Base-by-base conservation (phyloP, 1,284 basidiomycete species). In the Cronartium quercuum region DNA sequence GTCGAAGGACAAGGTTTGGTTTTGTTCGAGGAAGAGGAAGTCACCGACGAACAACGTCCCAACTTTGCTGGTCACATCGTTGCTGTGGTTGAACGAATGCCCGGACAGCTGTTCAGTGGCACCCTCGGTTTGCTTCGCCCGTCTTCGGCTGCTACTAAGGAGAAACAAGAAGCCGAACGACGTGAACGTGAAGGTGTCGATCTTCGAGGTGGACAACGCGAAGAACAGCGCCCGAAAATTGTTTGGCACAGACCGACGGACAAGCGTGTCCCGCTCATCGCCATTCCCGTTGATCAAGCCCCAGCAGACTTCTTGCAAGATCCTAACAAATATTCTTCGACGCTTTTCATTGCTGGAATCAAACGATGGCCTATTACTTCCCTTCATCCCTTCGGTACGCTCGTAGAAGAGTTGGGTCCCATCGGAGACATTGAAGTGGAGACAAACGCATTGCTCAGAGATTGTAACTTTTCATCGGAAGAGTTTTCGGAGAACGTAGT, bases 171-270 rank as follows among this genome's bases (percentile, higher is more conserved):
- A 80, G 93, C 95, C 57, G 96, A 99, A 83, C 88, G 95, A 61
- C 89, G 93, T 71, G 93, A 97, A 83, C 90, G 96, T 66, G 95
- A 97, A 81, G 94, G 94, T 67, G 78, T 78, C 64, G 92, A 94
- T 81, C 87, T 88, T 76, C 81, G 81, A n/a, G 91, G 88, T 41
- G 90, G 90, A 76, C 89, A 91, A 79, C 89, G 90, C 55, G 86
- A 89, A 77, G 91, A 93, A 82, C 80, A 82, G 47, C 89, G 94
- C 58, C 96, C 95, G 78, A 98, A 97, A 86, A 99, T 99, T 79
- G 94, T 98, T 68, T 99, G 96, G 96, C 98, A 98, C 87, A 95
- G 98, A 83, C 96, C 96, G 1, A 97, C 95, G 44, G 94, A 98
- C 86, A 99, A 99, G 84, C 91, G 96, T 77, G 96, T 98, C 5